Evolutionary conservation across 2,329 filamentous ascomycete genomes (phyloP).

Genomic region (Nigrospora oryzae): DNA sequence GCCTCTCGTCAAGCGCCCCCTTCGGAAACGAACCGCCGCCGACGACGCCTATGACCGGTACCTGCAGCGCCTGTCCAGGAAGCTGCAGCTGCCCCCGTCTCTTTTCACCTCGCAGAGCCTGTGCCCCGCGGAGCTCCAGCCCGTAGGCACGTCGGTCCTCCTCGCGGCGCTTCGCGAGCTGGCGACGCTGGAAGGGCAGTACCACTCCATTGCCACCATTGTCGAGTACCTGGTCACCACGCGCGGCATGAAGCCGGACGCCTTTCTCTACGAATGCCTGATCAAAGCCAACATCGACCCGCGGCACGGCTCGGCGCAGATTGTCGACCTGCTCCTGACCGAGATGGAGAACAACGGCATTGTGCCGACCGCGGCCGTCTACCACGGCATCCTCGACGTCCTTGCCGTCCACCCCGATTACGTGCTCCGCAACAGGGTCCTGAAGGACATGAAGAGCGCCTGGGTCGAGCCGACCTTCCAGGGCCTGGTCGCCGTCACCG

Average conservation of each 20-base stretch:
- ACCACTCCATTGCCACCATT: constrained; percentile 30
- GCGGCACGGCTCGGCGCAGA: constrained; percentile 54
- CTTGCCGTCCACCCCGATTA: constrained; percentile 84
- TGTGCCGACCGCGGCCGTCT: constrained; percentile 55
- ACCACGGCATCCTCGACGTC: constrained; percentile 64
- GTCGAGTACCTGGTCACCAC: constrained; percentile 50
- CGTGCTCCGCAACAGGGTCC: constrained; percentile 59
- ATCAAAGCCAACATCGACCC: constrained; percentile 63
- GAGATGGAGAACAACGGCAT: constrained; percentile 62
- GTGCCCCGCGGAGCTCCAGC: constrained; percentile 11
- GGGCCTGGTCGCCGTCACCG: constrained; percentile 58
- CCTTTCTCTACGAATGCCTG: constrained; percentile 63
- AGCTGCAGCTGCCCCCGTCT: constrained; percentile 10
- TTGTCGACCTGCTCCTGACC: constrained; percentile 53
- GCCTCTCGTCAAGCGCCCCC: not conserved
- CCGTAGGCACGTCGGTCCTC: constrained; percentile 26
- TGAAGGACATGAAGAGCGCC: constrained; percentile 64
- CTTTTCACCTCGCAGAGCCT: constrained; percentile 11
- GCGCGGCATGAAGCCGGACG: constrained; percentile 45
- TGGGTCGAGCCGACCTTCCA: constrained; percentile 59
- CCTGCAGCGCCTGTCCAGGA: not conserved
- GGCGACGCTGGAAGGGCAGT: constrained; percentile 25
- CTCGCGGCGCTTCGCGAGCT: constrained; percentile 38
- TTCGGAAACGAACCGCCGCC: not conserved
- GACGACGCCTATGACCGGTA: constrained; percentile 1